A percentile compares a stretch with the other conserved stretches of the same genome.
Conservation (phyloP, 78 protist species). For the Speleostelium caveatum region DNA sequence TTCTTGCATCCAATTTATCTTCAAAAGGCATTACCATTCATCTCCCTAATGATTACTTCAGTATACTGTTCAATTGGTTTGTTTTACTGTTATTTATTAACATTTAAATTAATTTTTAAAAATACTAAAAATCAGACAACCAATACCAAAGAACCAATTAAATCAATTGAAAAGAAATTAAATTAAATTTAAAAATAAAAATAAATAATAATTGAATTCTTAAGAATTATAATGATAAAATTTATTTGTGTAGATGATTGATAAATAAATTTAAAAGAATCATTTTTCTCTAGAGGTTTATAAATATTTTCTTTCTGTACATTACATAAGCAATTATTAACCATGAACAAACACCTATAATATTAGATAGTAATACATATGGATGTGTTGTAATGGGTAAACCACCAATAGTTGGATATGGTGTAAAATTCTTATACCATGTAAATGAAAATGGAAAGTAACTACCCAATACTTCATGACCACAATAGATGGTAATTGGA, state of each 20-base stretch:
- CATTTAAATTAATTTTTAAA: constrained; percentile 20
- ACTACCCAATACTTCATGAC: constrained; percentile 59
- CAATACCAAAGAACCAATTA: too few species aligned
- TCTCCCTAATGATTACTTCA: constrained; percentile 62
- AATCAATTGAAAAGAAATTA: too few species aligned
- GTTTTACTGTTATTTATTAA: constrained; percentile 11
- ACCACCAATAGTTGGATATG: too few species aligned
- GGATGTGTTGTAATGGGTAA: constrained; percentile 36
- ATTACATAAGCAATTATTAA: constrained; percentile 63
- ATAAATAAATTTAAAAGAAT: background rate
- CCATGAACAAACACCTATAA: constrained; percentile 78
- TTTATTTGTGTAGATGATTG: too few species aligned
- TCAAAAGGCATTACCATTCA: constrained; percentile 21
- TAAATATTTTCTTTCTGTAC: constrained; percentile 66
- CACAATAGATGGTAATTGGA: constrained; percentile 80
- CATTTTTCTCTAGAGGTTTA: constrained; percentile 35
- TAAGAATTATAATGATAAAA: too few species aligned
- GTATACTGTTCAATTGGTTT: constrained; percentile 54
- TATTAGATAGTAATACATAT: constrained; percentile 30
- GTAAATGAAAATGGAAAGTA: constrained; percentile 71
- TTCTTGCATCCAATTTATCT: constrained; percentile 26
- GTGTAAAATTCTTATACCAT: too few species aligned
- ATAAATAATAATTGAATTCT: too few species aligned
- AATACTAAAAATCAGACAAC: too few species aligned
- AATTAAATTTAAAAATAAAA: too few species aligned